Evolutionary conservation across 805 yeast genomes (phyloP).

Genomic region (Clavispora fructus): DNA sequence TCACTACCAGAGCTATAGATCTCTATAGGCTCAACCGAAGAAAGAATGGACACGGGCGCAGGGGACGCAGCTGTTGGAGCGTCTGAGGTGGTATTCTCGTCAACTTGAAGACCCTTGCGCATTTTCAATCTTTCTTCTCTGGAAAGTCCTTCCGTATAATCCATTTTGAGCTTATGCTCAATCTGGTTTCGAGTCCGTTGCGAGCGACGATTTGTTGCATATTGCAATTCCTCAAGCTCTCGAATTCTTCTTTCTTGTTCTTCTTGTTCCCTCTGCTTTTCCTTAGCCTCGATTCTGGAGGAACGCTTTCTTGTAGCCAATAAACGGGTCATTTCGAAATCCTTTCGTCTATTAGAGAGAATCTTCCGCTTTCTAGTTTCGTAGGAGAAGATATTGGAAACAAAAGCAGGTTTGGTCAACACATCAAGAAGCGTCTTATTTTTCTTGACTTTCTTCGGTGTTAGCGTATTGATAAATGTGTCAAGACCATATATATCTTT

Average conservation of each 20-base stretch:
- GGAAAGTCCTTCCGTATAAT: constrained; percentile 21
- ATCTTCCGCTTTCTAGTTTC: constrained; percentile 53
- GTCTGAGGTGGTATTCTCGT: not conserved
- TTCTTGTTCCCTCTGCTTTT: constrained; percentile 48
- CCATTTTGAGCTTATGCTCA: constrained; percentile 27
- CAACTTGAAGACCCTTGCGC: not conserved
- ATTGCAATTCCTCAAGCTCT: constrained; percentile 39
- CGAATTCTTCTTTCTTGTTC: constrained; percentile 41
- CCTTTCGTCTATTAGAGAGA: constrained; percentile 52
- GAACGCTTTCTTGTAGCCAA: constrained; percentile 70
- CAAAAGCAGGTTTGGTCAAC: constrained; percentile 10
- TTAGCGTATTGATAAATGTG: constrained; percentile 13
- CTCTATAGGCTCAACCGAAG: not conserved
- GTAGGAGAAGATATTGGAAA: constrained; percentile 24
- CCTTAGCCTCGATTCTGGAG: constrained; percentile 65
- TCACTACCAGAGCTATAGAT: not conserved
- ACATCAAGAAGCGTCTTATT: constrained; percentile 17
- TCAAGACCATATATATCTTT: constrained; percentile 28
- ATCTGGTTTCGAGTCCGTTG: constrained; percentile 30
- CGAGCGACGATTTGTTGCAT: constrained; percentile 37
- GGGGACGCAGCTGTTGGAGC: not conserved
- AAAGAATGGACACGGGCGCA: not conserved
- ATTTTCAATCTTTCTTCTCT: constrained; percentile 25
- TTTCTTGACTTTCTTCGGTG: constrained; percentile 30
- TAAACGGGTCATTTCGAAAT: constrained; percentile 56